Base-by-base conservation (phyloP, 2,329 filamentous ascomycete species). In the Colletotrichum sp. region DNA sequence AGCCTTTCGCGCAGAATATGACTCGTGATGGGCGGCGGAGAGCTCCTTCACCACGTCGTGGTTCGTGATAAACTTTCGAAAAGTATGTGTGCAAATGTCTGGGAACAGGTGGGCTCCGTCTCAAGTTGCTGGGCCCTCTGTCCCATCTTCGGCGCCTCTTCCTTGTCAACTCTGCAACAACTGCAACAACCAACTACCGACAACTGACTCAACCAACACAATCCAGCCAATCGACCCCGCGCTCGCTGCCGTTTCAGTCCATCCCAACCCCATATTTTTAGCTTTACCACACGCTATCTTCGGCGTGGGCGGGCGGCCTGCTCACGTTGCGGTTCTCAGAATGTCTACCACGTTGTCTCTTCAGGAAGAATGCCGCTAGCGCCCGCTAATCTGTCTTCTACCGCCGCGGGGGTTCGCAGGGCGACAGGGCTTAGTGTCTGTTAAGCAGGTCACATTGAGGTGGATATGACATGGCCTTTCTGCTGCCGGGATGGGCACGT, bases 121-220 rank as follows among this genome's bases (percentile, higher is more conserved):
- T 74, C 74, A 69, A 69, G 74, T 69, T 59, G 64, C 70, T 73
- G 59, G 65, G 49, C 64, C 52, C 26, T 72, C 44, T 76, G 70
- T 73, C 64, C 73, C 70, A 73, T 72, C 57, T 64, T 65, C 8
- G 15, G 18, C 59, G 36, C 5, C 64, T 73, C n/a, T 73, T 26
- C 70, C 73, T 49, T 69, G 73, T 64, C 69, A 26, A 63, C 57
- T 52, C 64, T 74, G 63, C 69, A 69, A 67, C 69, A 69, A 44
- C 9, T 16, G 24, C 69, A 30, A 21, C 63, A 24, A n/a, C 30
- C 62, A 49, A 49, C 39, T n/a, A 49, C 39, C 39, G 39, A 26
- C 12, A 28, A 12, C 44, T 73, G 73, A 73, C 69, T 69, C 69
- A 59, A 60, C 55, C 10, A 32, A 10, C 34, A 28, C 55, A 63